These are phyloP conservation scores for Dimocarpus longan DNA, from an alignment of 345 rosid species.

Conservation along the genomic window DNA sequence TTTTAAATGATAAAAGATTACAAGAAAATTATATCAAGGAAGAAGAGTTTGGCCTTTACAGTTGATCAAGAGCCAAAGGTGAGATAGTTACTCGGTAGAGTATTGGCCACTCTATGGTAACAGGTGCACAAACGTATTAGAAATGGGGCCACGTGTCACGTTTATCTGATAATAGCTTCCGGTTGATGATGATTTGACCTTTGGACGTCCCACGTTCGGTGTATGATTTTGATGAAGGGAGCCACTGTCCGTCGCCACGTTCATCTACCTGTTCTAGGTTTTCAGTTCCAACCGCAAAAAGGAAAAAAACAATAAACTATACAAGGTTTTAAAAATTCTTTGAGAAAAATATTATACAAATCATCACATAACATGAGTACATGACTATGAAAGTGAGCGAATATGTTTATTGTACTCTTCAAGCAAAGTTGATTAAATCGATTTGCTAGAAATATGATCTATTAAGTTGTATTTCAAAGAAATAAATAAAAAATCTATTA, in stretches of 20 bases:
- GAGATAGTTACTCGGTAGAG: not conserved
- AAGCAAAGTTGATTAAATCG: too few species aligned
- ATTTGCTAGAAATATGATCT: too few species aligned
- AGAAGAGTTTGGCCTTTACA: not conserved
- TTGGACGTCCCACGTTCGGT: not conserved
- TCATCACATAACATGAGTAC: too few species aligned
- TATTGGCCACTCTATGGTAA: not conserved
- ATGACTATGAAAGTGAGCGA: too few species aligned
- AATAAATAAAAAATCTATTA: too few species aligned
- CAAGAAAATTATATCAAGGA: not conserved
- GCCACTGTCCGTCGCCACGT: not conserved
- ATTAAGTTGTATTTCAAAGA: too few species aligned
- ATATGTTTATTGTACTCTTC: too few species aligned
- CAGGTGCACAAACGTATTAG: not conserved
- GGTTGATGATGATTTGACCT: not conserved
- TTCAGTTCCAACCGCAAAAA: not conserved
- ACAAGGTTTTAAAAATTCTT: too few species aligned
- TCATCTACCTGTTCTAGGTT: not conserved
- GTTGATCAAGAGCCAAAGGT: not conserved
- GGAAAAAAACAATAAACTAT: too few species aligned
- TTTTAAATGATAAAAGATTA: not conserved
- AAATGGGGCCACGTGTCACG: slow-evolving; percentile 11
- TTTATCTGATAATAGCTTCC: not conserved
- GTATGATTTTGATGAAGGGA: not conserved
- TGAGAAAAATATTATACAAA: too few species aligned